Evolutionary conservation across 495 filamentous ascomycete species (phyloP), one percentile per base, ranked within the genome.

Genomic region (Penicillium chermesinum): DNA sequence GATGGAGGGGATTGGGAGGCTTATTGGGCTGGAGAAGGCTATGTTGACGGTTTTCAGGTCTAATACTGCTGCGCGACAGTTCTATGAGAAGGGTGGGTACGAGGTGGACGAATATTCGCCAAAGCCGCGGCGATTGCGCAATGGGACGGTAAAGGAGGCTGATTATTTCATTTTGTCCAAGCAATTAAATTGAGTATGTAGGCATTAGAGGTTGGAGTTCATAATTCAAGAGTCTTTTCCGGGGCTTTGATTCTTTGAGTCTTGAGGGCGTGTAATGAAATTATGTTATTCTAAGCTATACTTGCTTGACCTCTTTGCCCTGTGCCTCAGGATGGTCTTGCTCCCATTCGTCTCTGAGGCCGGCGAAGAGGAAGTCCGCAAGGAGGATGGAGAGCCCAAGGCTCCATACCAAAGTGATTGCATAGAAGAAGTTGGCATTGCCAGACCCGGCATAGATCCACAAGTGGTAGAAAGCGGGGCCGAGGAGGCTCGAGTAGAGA

Each of bases 401-500:
- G 58, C 88, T 93, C 93, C 93, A 98, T 13, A 97, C 93, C 0
- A 98, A 77, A 3, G 93, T 98, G 61, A 98, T 97, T 57, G 93
- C 93, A 59, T 98, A 98, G 71, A 97, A 98, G 72, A 98, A 98
- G 64, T 98, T 98, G 34, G 93, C 93, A 59, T 98, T 98, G 22
- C 94, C 93, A 27, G 88, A 94, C 33, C 93, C 93, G 15, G 93
- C 94, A 61, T 98, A 98, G 52, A 97, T 95, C 93, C 93, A 98
- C 3, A 98, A 77, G 65, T 98, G 82, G 59, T 97, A 95, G 69
- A 98, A 98, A 0, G 91, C 89, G 0, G 93, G 93, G 0, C 93
- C 93, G 0, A 98, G 81, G 25, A 96, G 80, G 15, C 82, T 84
- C 16, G 88, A 83, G 68, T 97, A 97, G 2, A 96, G 75, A 5